Evolutionary conservation across 768 basidiomycete genomes (phyloP), one percentile per base, ranked within the genome.

Genomic region (Leccinum subtestaceum): DNA sequence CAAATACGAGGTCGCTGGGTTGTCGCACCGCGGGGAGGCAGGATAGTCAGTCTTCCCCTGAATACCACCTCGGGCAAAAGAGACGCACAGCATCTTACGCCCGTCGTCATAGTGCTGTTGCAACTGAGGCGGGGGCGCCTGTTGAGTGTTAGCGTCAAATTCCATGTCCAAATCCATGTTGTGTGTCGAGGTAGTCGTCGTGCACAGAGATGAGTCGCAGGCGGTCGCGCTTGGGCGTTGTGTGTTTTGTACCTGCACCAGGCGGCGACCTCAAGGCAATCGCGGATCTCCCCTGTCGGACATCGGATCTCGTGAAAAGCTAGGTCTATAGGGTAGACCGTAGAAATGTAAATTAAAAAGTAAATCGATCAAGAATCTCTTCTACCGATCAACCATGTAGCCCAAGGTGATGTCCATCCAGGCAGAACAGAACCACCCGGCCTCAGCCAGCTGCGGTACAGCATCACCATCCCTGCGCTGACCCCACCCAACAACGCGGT

Each of bases 1-100:
- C 84, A 77, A 97, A 97, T 49, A 95, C 94, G 60, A 97, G 85
- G 76, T 97, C 95, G 60, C 92, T 94, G 71, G 45, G 46, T 49
- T 21, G 36, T 49, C 32, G 58, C 2, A 51, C 38, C 13, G 31
- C 46, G 50, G 36, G 38, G 19, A 46, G 38, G 49, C 38, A 23
- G 32, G 45, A 51, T 23, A 15, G 53, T 71, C 38, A 68, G 67
- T 60, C 63, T 52, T 57, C 57, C 56, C 56, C 64, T 61, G 40
- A 56, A 31, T 19, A 53, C 51, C 36, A 56, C 53, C 36, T 52
- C 46, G 46, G 32, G 40, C n/a, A 9, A 34, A 32, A 38, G 59
- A 63, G 64, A 80, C 87, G 68, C 76, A 89, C 90, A 91, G 82
- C 84, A 89, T 88, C 77, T 91, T 92, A 59, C 85, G 80, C 15